Conservation (phyloP, 1,139 yeast species). For the Citeromyces hawaiiensis region DNA sequence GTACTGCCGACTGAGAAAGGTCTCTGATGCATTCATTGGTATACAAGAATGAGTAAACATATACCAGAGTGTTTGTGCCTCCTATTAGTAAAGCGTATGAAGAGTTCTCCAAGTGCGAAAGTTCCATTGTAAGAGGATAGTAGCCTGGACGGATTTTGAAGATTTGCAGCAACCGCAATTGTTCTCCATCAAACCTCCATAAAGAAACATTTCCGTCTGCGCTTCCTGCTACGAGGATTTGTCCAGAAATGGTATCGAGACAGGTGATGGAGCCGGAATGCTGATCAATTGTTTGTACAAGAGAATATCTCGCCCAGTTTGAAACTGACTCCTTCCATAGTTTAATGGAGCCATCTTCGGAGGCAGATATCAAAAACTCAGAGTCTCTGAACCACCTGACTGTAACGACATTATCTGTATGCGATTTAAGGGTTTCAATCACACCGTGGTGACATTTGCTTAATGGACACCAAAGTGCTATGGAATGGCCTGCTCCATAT, state of each 20-base stretch:
- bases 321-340: slow-evolving; percentile 35
- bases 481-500: slow-evolving; percentile 61
- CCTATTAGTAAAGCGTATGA: slow-evolving; percentile 60
- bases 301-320: slow-evolving; percentile 8
- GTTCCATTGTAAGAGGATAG: slow-evolving; percentile 51
- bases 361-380: slow-evolving; percentile 39
- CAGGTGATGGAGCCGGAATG: slow-evolving; percentile 32
- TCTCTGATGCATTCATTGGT: slow-evolving; percentile 8
- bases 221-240: slow-evolving; percentile 42
- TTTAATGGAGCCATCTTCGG: slow-evolving; percentile 49
- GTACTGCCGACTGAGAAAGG: slow-evolving; percentile 30
- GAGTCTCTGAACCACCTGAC: slow-evolving; percentile 41
- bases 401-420: slow-evolving; percentile 41
- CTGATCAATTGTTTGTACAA: slow-evolving; percentile 20
- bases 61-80: slow-evolving; percentile 56
- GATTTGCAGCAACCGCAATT: slow-evolving; percentile 18
- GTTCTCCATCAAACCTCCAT: slow-evolving; percentile 24
- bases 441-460: slow-evolving; percentile 32
- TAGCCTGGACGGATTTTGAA: slow-evolving; percentile 35
- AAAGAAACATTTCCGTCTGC: slow-evolving; percentile 47
- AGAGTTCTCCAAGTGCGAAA: slow-evolving; percentile 25
- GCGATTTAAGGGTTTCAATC: slow-evolving; percentile 41
- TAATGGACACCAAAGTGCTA: slow-evolving; percentile 66
- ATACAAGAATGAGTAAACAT: slow-evolving; percentile 35
- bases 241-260: slow-evolving; percentile 18